These are phyloP conservation scores for Neofusicoccum sp. DNA, from an alignment of 2,329 filamentous ascomycete genomes.

Conservation along the genomic window DNA sequence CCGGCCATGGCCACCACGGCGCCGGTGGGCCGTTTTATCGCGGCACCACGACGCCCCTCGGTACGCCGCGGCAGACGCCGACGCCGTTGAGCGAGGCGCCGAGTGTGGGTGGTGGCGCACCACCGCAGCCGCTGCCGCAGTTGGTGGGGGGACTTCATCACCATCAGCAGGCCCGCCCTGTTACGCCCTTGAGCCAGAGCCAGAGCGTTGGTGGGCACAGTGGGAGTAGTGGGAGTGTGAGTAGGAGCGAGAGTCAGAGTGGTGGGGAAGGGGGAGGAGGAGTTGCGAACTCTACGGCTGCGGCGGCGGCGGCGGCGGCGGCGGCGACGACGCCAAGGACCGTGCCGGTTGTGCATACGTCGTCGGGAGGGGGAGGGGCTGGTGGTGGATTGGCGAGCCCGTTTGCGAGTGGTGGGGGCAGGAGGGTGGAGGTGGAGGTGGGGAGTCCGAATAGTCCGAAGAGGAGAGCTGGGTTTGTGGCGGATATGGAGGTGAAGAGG, in stretches of 20 bases:
- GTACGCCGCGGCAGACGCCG: not conserved
- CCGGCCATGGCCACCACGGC: not conserved
- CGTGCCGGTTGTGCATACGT: conserved; percentile 28
- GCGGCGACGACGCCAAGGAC: conserved; percentile 22
- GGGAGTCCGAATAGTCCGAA: not conserved
- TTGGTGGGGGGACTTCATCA: too few species aligned
- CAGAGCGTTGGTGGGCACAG: not conserved
- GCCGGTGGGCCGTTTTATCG: too few species aligned
- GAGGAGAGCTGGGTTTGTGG: conserved; percentile 3
- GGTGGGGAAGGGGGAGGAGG: too few species aligned
- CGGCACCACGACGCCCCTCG: not conserved
- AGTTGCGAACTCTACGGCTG: too few species aligned
- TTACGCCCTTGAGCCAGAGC: not conserved
- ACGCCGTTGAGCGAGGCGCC: not conserved
- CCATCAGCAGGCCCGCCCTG: not conserved
- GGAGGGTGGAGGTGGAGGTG: conserved; percentile 29
- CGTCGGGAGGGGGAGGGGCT: too few species aligned
- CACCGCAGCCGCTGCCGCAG: too few species aligned
- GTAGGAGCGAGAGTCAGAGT: too few species aligned
- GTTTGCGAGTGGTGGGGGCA: conserved; percentile 30
- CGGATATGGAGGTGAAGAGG: conserved; percentile 2
- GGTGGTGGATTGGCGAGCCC: conserved; percentile 29
- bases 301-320: not conserved
- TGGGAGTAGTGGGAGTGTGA: not conserved
- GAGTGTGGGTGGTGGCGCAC: too few species aligned